These are phyloP conservation scores for Rhodotorula glutinis DNA, from an alignment of 1,284 basidiomycete genomes.

Conservation along the genomic window DNA sequence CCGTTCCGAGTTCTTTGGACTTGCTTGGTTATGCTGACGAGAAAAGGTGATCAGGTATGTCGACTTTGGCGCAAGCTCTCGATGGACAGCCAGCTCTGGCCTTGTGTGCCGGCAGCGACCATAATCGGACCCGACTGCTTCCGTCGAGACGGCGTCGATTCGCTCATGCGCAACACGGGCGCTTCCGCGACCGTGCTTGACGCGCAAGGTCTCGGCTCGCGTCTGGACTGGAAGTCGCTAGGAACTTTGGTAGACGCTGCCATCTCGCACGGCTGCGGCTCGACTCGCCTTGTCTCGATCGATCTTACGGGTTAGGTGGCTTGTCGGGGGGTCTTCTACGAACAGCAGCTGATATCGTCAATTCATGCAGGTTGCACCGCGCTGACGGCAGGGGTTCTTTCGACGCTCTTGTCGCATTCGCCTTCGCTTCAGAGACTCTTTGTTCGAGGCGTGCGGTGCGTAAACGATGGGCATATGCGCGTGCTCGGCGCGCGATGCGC, in stretches of 20 bases:
- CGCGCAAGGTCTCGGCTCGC: constrained; percentile 56
- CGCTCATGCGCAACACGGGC: constrained; percentile 53
- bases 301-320: constrained; percentile 54
- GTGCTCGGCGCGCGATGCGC: constrained; percentile 59
- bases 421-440: constrained; percentile 61
- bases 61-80: constrained; percentile 72
- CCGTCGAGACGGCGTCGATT: constrained; percentile 54
- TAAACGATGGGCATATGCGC: constrained; percentile 69
- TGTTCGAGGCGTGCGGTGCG: constrained; percentile 65
- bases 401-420: constrained; percentile 66
- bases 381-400: constrained; percentile 64
- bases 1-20: constrained; percentile 30
- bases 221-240: neutral
- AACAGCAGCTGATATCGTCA: no score
- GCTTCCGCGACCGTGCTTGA: constrained; percentile 66
- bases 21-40: neutral
- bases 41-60: constrained; percentile 62
- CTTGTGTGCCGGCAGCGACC: constrained; percentile 57
- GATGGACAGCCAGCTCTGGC: constrained; percentile 85
- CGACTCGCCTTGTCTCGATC: constrained; percentile 51
- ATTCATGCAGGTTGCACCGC: constrained; percentile 60
- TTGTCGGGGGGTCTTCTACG: neutral
- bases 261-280: neutral
- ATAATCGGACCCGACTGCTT: constrained; percentile 55
- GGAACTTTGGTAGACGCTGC: neutral